Conservation (phyloP, 306 rosid species). For the Cercis canadensis region DNA sequence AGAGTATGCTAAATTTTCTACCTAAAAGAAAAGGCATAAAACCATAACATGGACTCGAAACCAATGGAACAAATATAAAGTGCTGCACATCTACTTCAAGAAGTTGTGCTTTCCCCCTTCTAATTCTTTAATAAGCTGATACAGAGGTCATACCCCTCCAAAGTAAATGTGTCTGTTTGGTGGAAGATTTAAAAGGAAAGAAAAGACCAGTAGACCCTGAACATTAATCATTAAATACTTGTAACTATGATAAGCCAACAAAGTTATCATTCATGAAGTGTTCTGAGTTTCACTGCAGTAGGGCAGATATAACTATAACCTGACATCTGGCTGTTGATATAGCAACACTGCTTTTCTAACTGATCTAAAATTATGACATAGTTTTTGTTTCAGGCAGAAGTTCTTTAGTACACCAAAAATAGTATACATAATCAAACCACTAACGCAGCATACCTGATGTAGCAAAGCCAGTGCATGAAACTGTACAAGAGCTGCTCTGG, state of each 20-base stretch:
- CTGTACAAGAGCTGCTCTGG: conserved; percentile 98
- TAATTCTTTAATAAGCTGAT: conserved; percentile 23
- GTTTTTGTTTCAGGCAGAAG: conserved; percentile 5
- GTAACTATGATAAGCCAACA: conserved; percentile 22
- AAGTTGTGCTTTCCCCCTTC: conserved; percentile 9
- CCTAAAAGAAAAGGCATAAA: background rate
- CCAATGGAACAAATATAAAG: conserved; percentile 23
- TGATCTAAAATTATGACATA: background rate
- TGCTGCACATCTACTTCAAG: conserved; percentile 20
- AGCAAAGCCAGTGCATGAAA: conserved; percentile 94
- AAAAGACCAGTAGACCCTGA: conserved; percentile 14
- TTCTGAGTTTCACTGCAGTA: conserved; percentile 12
- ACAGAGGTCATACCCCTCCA: conserved; percentile 16
- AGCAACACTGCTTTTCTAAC: no score
- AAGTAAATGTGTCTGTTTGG: conserved; percentile 28
- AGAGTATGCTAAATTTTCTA: conserved; percentile 5
- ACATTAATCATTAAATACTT: conserved; percentile 25
- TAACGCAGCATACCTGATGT: conserved; percentile 76
- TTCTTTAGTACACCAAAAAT: conserved; percentile 22
- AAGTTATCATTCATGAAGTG: conserved; percentile 1
- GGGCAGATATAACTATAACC: background rate
- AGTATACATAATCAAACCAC: conserved; percentile 33
- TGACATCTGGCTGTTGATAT: no score
- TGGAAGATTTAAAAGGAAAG: conserved; percentile 16
- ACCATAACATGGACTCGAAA: no score